Percentiles rank a stretch among this genome's conserved stretches.
Conservation (phyloP, 495 filamentous ascomycete species). For the Daldinia vernicosa region DNA sequence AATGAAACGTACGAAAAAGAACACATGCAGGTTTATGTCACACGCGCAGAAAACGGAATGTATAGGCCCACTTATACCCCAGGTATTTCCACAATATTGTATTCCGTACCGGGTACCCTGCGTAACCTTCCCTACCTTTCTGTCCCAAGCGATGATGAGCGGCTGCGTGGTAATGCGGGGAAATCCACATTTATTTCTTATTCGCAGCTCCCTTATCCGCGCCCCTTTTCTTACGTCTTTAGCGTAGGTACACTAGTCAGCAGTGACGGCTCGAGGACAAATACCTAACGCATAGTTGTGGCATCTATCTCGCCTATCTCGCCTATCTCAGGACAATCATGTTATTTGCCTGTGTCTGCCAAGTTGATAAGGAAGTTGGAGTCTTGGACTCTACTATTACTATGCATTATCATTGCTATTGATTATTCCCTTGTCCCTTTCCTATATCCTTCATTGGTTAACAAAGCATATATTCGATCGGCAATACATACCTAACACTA, state of each 20-base stretch:
- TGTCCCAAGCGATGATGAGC: conserved; percentile 35
- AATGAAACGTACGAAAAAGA: conserved; percentile 28
- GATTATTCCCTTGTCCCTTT: not conserved
- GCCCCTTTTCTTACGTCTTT: not conserved
- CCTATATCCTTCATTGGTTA: not conserved
- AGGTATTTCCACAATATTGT: conserved; percentile 15
- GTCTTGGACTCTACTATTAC: not conserved
- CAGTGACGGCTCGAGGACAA: not conserved
- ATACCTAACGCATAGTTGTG: conserved; percentile 9
- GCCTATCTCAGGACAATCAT: not conserved
- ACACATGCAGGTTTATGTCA: conserved; percentile 40
- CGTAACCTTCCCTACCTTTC: conserved; percentile 8
- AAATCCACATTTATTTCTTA: conserved; percentile 29
- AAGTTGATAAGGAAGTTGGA: not conserved
- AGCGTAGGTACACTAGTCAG: conserved; percentile 6
- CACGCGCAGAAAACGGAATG: conserved; percentile 31
- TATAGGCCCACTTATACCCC: conserved; percentile 35
- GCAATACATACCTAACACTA: not conserved
- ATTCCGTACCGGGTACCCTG: conserved; percentile 4
- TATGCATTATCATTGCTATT: not conserved
- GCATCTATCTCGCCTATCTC: not conserved
- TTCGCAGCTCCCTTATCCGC: conserved; percentile 22
- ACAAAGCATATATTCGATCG: not conserved
- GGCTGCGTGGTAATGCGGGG: conserved; percentile 39
- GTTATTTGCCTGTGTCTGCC: not conserved